These are phyloP conservation scores for Fusarium sp. DNA, from an alignment of 2,329 filamentous ascomycete species.

Conservation along the genomic window DNA sequence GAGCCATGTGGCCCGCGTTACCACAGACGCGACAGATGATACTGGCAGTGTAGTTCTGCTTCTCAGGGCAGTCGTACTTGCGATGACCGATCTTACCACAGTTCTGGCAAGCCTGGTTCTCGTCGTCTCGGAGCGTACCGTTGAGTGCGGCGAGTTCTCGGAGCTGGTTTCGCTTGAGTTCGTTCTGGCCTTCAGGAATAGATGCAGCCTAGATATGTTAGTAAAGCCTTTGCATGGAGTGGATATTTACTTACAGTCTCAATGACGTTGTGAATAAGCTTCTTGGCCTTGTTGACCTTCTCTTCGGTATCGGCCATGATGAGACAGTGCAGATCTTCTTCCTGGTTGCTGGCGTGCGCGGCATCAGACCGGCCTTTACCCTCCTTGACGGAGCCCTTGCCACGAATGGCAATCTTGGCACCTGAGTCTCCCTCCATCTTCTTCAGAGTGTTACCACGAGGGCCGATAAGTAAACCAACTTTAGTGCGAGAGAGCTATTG, in stretches of 20 bases:
- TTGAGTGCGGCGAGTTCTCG: constrained; percentile 97
- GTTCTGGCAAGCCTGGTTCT: constrained; percentile 99
- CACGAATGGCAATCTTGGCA: constrained; percentile 98
- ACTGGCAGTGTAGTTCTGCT: constrained; percentile 98
- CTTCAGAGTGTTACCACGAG: constrained; percentile 99
- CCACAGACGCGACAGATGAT: constrained; percentile 99
- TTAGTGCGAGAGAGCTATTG: constrained; percentile 87
- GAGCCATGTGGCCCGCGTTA: constrained; percentile 97
- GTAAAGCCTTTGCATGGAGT: constrained; percentile 5
- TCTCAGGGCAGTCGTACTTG: constrained; percentile 98
- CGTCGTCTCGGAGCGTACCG: constrained; percentile 98
- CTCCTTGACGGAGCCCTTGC: constrained; percentile 99
- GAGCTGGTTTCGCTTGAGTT: constrained; percentile 98
- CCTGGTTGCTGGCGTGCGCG: constrained; percentile 99
- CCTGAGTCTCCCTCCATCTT: constrained; percentile 99
- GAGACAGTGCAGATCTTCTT: constrained; percentile 97
- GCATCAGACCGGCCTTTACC: constrained; percentile 99
- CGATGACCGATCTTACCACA: constrained; percentile 98
- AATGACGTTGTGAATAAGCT: constrained; percentile 97
- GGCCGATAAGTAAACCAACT: constrained; percentile 99
- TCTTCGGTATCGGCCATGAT: constrained; percentile 99
- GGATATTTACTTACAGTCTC: constrained; percentile 80
- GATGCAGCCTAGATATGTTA: constrained; percentile 81
- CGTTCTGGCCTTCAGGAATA: constrained; percentile 98
- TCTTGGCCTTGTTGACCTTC: constrained; percentile 99